A percentile compares a stretch with the other conserved stretches of the same genome.
Evolutionary conservation across 352 stramenopile species (phyloP).

Genomic region (Phytopythium montanum): DNA sequence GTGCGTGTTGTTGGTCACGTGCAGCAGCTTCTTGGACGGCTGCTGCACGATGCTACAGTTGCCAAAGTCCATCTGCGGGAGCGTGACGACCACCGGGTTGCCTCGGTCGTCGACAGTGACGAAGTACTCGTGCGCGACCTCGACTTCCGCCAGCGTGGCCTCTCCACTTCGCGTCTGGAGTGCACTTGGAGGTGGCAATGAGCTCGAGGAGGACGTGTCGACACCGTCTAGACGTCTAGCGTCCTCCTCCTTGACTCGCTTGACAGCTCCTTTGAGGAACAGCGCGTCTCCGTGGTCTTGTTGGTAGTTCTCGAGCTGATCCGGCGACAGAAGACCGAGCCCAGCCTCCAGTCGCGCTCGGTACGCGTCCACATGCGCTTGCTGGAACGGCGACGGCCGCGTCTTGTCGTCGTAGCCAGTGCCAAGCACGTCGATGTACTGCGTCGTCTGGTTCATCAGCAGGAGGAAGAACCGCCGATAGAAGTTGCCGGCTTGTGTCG

Average conservation of each 20-base stretch:
- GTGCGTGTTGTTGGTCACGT: constrained; percentile 85
- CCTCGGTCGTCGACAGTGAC: constrained; percentile 48
- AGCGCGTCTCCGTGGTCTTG: constrained; percentile 63
- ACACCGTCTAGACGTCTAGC: constrained; percentile 3
- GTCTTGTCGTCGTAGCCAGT: constrained; percentile 89
- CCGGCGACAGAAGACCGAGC: constrained; percentile 67
- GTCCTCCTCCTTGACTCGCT: constrained; percentile 21
- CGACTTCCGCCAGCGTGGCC: constrained; percentile 61
- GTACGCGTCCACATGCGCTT: constrained; percentile 90
- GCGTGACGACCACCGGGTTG: constrained; percentile 48
- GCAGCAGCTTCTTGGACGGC: constrained; percentile 62
- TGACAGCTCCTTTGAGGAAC: constrained; percentile 57
- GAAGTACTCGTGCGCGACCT: constrained; percentile 86
- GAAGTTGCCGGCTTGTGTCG: constrained; percentile 82
- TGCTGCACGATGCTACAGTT: constrained; percentile 54
- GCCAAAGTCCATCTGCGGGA: constrained; percentile 75
- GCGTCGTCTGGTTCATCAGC: constrained; percentile 79
- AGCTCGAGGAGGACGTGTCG: neutral
- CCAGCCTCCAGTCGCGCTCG: constrained; percentile 44
- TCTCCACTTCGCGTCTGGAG: constrained; percentile 86
- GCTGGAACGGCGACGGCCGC: constrained; percentile 87
- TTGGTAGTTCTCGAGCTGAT: constrained; percentile 78
- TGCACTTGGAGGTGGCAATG: constrained; percentile 21
- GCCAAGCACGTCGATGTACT: constrained; percentile 87
- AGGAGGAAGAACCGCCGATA: constrained; percentile 88